Base-by-base conservation (phyloP, 225 moss, liverwort and hornwort genomes). In the Physcomitrium patens region DNA sequence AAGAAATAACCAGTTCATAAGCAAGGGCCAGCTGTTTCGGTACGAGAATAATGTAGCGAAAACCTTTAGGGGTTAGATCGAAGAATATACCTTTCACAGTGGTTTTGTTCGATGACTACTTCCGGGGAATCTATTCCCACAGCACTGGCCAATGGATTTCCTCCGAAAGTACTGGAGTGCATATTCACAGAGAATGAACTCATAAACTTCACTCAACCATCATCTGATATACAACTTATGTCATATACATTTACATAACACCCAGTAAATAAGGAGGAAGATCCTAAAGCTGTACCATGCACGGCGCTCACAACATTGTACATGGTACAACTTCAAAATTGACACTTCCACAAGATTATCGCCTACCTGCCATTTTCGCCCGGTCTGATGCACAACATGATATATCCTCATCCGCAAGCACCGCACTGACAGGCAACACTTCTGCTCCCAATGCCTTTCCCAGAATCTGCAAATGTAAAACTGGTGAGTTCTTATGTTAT, bases 311-410 rank as follows among this genome's bases (percentile, higher is more conserved):
- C 12, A 19, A 22, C 18, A 59, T 7, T 24, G 42, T 43, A 14
- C 47, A 59, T 49, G 22, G 19, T 7, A 19, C 5, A 15, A 51
- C 10, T 17, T 6, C 1, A 49, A 62, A 37, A 26, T 4, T 37
- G 31, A 0, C 7, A 48, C 19, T 17, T 44, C 18, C 7, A 27
- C 41, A 52, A 42, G 49, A 62, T 53, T 22, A 23, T 46, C 27
- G 48, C 43, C 46, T 75, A 99, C 99, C 99, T 99, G 85, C 99
- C 99, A 78, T 99, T 95, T 79, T 95, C 99, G 51, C 99, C 99
- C 17, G 99, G 93, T 42, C 85, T 84, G 56, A 99, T 99, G 83
- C 95, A 99, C 51, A 99, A 69, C 99, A 99, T 99, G 58, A 99
- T 90, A 99, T 90, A 15, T 92, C 91, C 68, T 80, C 80, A 75